A percentile compares a stretch with the other conserved stretches of the same genome.
These are phyloP conservation scores for Globisporangium mamillatum DNA, from an alignment of 352 stramenopile species.

Conservation along the genomic window DNA sequence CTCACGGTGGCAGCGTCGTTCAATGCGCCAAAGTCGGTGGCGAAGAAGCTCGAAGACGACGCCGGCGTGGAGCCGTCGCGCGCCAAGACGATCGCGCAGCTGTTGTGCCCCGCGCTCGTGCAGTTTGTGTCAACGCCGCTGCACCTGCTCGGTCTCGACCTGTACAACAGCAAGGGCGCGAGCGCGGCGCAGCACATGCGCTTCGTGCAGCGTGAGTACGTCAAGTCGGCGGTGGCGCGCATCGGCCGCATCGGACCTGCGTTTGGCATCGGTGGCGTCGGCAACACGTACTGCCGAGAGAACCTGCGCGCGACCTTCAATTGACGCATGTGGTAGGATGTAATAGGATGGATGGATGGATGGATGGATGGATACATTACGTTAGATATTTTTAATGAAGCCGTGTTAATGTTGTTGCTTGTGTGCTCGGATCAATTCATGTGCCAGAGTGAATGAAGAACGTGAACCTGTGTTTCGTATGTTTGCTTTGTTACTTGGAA, in stretches of 20 bases:
- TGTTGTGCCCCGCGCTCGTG: conserved; percentile 79
- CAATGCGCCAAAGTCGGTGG: conserved; percentile 75
- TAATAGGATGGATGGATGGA: not conserved
- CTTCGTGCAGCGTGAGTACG: conserved; percentile 82
- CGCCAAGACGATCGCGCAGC: conserved; percentile 68
- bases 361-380: not conserved
- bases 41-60: conserved; percentile 57
- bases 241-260: conserved; percentile 87
- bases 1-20: conserved; percentile 87
- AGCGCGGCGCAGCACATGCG: conserved; percentile 27
- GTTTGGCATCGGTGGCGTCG: conserved; percentile 88
- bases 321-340: conserved; percentile 16
- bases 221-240: conserved; percentile 80
- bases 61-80: conserved; percentile 40
- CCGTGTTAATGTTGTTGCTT: not conserved
- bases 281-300: conserved; percentile 75
- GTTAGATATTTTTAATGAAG: conserved; percentile 2
- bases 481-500: not conserved
- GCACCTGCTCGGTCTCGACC: conserved; percentile 84
- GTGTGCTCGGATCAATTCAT: not conserved
- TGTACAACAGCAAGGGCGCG: conserved; percentile 84
- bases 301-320: conserved; percentile 37
- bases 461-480: not conserved
- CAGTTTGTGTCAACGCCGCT: conserved; percentile 89
- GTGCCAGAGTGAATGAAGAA: not conserved